Conservation (phyloP, 345 rosid genomes). For the Gossypium sturtianum region DNA sequence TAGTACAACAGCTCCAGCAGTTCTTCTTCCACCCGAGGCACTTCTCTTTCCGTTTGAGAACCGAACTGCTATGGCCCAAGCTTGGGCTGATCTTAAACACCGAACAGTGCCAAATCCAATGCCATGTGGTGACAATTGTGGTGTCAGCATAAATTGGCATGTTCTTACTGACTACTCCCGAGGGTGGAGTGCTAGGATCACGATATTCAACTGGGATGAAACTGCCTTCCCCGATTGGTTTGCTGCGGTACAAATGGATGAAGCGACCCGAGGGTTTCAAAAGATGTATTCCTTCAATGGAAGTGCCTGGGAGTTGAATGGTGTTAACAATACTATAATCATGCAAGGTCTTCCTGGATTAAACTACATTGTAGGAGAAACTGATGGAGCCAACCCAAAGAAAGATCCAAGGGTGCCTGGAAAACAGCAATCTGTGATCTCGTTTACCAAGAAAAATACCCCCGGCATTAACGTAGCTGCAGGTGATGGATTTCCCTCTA, state of each 20-base stretch:
- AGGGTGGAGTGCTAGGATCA: constrained; percentile 86
- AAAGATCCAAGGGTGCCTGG: constrained; percentile 82
- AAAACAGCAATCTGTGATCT: constrained; percentile 83
- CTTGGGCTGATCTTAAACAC: constrained; percentile 71
- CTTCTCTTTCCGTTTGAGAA: constrained; percentile 84
- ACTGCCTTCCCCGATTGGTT: constrained; percentile 80
- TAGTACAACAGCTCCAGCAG: constrained; percentile 60
- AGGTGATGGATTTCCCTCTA: constrained; percentile 86
- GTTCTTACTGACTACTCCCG: constrained; percentile 58
- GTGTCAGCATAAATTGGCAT: constrained; percentile 94
- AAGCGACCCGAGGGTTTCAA: constrained; percentile 65
- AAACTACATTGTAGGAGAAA: constrained; percentile 71
- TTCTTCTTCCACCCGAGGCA: constrained; percentile 75
- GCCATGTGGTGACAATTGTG: constrained; percentile 92
- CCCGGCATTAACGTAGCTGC: constrained; percentile 65
- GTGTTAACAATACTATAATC: constrained; percentile 53
- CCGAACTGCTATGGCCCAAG: constrained; percentile 46
- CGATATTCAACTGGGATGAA: constrained; percentile 90
- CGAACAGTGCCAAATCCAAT: constrained; percentile 52
- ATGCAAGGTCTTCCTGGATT: constrained; percentile 79
- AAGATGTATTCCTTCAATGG: constrained; percentile 81
- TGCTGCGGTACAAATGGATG: constrained; percentile 57
- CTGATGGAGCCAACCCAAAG: constrained; percentile 48
- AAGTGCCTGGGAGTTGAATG: constrained; percentile 30
- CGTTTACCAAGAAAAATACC: constrained; percentile 68